These are phyloP conservation scores for Claviceps capensis DNA, from an alignment of 2,329 filamentous ascomycete species.

Conservation along the genomic window DNA sequence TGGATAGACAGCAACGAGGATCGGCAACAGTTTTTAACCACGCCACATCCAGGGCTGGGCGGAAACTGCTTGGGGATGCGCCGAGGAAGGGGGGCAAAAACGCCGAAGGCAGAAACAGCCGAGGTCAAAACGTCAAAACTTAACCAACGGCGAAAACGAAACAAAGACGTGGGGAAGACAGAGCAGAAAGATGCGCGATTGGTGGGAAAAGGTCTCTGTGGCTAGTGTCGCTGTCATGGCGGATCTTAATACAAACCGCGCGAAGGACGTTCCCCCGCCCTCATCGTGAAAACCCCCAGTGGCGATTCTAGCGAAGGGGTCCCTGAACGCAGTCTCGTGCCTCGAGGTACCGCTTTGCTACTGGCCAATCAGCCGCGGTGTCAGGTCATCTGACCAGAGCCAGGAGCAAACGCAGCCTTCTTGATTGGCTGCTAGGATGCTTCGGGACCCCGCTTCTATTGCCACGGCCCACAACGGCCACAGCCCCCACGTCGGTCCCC, in stretches of 20 bases:
- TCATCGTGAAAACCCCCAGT: too few relatives aligned
- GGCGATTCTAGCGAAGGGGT: too few relatives aligned
- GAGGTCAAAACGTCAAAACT: background rate
- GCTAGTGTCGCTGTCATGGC: too few relatives aligned
- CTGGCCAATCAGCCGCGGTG: background rate
- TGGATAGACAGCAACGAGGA: background rate
- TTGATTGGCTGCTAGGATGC: constrained; percentile 1
- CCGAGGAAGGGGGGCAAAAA: constrained; percentile 9
- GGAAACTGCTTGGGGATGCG: background rate
- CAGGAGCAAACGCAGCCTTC: background rate
- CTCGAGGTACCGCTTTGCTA: background rate
- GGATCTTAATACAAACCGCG: too few relatives aligned
- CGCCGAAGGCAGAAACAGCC: background rate
- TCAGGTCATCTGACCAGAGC: constrained; percentile 3
- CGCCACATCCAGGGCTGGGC: background rate
- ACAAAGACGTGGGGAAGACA: too few relatives aligned
- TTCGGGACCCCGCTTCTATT: too few relatives aligned
- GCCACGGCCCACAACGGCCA: background rate
- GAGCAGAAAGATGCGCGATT: too few relatives aligned
- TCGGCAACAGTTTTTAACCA: constrained; percentile 4
- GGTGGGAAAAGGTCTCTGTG: too few relatives aligned
- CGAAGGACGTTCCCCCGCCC: too few relatives aligned
- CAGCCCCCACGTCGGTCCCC: background rate
- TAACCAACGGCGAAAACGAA: too few relatives aligned
- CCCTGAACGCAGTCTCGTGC: too few relatives aligned